Conservation (phyloP, 768 basidiomycete species). For the Kwoniella newhampshirensis region DNA sequence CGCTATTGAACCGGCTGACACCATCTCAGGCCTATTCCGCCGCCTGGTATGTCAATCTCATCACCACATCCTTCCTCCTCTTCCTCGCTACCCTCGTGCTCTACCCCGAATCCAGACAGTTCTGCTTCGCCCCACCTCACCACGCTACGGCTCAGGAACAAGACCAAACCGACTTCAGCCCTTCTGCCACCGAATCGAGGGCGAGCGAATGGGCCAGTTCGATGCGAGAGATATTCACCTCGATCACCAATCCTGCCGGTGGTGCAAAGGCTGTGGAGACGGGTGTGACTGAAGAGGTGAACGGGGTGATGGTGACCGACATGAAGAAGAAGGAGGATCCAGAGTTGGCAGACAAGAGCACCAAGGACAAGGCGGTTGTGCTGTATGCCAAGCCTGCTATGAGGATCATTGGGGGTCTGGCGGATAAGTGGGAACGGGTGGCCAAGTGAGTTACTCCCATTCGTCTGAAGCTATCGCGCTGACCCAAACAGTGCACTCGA, state of each 20-base stretch:
- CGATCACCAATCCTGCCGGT: conserved; percentile 46
- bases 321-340: conserved; percentile 46
- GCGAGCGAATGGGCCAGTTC: conserved; percentile 15
- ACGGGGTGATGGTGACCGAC: conserved; percentile 38
- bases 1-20: background rate
- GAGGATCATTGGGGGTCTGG: conserved; percentile 52
- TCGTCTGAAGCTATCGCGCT: background rate
- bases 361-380: conserved; percentile 52
- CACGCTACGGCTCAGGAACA: conserved; percentile 20
- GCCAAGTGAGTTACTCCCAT: conserved; percentile 43
- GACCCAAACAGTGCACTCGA: conserved; percentile 54
- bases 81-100: conserved; percentile 54
- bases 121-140: conserved; percentile 54
- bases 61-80: conserved; percentile 52
- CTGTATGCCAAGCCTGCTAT: conserved; percentile 53
- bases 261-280: conserved; percentile 17
- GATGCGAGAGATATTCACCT: conserved; percentile 47
- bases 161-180: conserved; percentile 6
- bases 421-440: conserved; percentile 57
- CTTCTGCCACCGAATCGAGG: conserved; percentile 10
- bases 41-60: conserved; percentile 54
- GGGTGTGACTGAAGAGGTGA: conserved; percentile 20
- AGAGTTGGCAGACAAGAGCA: conserved; percentile 36
- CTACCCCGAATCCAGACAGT: conserved; percentile 51
- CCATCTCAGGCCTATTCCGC: conserved; percentile 48